These are phyloP conservation scores for Starmera stellimalicola DNA, from an alignment of 1,139 yeast genomes.

Conservation along the genomic window DNA sequence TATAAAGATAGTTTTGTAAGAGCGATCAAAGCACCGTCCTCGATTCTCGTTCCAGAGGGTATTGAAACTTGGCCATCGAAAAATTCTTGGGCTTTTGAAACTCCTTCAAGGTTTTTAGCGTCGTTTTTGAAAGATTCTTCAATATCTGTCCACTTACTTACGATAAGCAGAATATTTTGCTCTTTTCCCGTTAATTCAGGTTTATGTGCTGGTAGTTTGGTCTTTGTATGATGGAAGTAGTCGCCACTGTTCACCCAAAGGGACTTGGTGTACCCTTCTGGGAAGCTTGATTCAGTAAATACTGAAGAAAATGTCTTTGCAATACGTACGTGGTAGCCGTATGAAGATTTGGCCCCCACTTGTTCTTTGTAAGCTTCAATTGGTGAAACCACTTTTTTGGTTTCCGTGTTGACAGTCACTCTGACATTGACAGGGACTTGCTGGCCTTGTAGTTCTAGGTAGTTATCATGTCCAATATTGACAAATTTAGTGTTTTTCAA, in stretches of 20 bases:
- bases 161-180: conserved; percentile 41
- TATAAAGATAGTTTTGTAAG: conserved; percentile 31
- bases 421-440: conserved; percentile 71
- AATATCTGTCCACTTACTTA: conserved; percentile 57
- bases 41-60: conserved; percentile 52
- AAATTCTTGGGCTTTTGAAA: conserved; percentile 46
- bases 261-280: conserved; percentile 64
- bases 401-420: conserved; percentile 67
- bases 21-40: conserved; percentile 61
- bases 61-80: conserved; percentile 56
- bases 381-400: conserved; percentile 61
- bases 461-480: conserved; percentile 56
- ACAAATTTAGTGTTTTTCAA: conserved; percentile 59
- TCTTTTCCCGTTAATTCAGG: conserved; percentile 10
- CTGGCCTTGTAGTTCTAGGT: conserved; percentile 47
- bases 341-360: conserved; percentile 48
- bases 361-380: conserved; percentile 55
- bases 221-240: conserved; percentile 31
- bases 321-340: conserved; percentile 70
- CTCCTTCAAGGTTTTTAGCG: conserved; percentile 39
- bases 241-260: conserved; percentile 62
- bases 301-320: conserved; percentile 52
- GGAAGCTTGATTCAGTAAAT: conserved; percentile 59
- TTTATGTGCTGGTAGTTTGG: conserved; percentile 8
- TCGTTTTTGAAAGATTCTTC: conserved; percentile 40